phyloP scores from a whole-genome alignment of 164 flowering plant genomes.

The Protea cynaroides region DNA sequence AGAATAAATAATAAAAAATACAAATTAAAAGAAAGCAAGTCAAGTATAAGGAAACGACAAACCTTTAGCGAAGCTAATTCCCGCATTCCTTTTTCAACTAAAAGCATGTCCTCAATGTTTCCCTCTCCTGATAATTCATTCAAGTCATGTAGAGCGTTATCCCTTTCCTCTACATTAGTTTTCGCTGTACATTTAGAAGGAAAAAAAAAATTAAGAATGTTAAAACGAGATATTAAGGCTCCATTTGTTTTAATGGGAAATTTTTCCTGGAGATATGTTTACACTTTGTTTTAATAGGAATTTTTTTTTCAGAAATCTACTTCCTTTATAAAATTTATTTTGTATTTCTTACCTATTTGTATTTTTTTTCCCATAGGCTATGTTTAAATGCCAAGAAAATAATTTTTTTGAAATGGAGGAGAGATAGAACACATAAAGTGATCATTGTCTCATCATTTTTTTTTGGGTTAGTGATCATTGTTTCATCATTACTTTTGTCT shows the following conservation, averaged over 20 bases:
- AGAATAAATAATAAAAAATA: not conserved
- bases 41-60: conserved; percentile 10
- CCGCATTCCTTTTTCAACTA: conserved; percentile 80
- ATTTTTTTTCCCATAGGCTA: no score
- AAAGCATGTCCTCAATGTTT: conserved; percentile 80
- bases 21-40: not conserved
- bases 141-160: conserved; percentile 21
- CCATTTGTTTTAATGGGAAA: no score
- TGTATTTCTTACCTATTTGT: no score
- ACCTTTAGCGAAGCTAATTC: conserved; percentile 87
- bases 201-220: not conserved
- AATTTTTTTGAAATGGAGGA: no score
- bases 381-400: no score
- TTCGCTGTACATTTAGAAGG: conserved; percentile 27
- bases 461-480: no score
- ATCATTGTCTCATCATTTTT: no score
- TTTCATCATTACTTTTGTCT: no score
- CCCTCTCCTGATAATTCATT: conserved; percentile 57
- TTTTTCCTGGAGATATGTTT: no score
- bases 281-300: no score
- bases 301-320: not conserved
- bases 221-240: not conserved
- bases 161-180: conserved; percentile 42
- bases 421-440: no score
- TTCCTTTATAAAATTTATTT: no score